Evolutionary conservation across 208 protist species (phyloP).

Genomic region (Trypanosoma brucei): DNA sequence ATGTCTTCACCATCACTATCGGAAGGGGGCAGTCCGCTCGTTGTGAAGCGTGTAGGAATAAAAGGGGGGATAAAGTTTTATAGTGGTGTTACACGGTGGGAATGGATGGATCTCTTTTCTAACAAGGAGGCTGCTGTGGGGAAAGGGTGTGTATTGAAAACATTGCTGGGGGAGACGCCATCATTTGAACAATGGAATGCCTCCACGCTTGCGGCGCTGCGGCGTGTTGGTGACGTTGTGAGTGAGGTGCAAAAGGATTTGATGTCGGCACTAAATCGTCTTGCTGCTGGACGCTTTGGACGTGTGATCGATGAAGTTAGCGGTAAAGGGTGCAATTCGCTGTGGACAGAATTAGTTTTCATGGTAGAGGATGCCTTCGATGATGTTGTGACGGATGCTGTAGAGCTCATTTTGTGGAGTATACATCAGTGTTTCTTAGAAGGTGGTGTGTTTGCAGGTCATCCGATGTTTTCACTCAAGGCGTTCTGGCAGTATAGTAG

Average conservation of each 20-base stretch:
- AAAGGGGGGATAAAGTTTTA: too few species aligned
- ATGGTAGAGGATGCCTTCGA: constrained; percentile 19
- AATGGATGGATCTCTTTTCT: not conserved
- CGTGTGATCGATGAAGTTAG: not conserved
- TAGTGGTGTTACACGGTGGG: not conserved
- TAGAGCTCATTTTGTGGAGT: constrained; percentile 10
- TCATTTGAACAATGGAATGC: constrained; percentile 21
- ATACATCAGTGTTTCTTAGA: constrained; percentile 7
- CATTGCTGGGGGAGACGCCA: not conserved
- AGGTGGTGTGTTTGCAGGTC: constrained; percentile 1
- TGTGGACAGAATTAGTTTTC: constrained; percentile 10
- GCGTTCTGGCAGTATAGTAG: constrained; percentile 12
- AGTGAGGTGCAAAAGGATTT: constrained; percentile 11
- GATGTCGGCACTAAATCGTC: constrained; percentile 1
- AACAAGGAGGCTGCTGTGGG: not conserved
- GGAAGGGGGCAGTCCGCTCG: too few species aligned
- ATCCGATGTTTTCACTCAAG: constrained; percentile 16
- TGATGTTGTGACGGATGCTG: not conserved
- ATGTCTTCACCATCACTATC: too few species aligned
- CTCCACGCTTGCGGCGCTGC: not conserved
- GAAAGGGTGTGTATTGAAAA: too few species aligned
- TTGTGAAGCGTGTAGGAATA: too few species aligned
- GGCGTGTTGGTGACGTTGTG: constrained; percentile 5
- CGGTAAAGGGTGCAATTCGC: not conserved
- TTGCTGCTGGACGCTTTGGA: constrained; percentile 12